These are phyloP conservation scores for Cryptosporidium ubiquitum DNA, from an alignment of 169 alveolate genomes.

Conservation along the genomic window DNA sequence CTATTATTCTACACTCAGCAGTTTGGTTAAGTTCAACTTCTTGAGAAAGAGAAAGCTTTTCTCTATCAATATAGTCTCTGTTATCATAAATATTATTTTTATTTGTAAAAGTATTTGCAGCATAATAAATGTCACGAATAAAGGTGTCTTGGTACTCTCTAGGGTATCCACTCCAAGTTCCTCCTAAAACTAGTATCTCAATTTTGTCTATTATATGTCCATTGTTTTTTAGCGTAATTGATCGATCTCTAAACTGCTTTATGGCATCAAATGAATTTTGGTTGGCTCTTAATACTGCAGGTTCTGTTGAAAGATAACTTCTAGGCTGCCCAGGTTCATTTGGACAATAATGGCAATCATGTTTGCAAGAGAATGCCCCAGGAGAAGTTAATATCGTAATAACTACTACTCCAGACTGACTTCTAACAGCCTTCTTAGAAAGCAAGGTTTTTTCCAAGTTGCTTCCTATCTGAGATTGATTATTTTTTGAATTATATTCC, in stretches of 20 bases:
- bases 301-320: conserved; percentile 94
- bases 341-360: conserved; percentile 93
- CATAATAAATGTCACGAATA: conserved; percentile 91
- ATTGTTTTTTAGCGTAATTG: conserved; percentile 89
- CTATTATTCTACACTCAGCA: conserved; percentile 81
- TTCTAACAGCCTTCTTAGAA: conserved; percentile 84
- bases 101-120: conserved; percentile 90
- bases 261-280: conserved; percentile 92
- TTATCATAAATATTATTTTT: conserved; percentile 61
- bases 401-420: conserved; percentile 92
- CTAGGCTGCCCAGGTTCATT: conserved; percentile 96
- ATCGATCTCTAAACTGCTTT: conserved; percentile 91
- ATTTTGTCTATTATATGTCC: conserved; percentile 93
- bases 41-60: conserved; percentile 77
- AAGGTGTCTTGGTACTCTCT: conserved; percentile 89
- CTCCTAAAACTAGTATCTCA: conserved; percentile 93
- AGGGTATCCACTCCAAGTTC: conserved; percentile 94
- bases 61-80: conserved; percentile 50
- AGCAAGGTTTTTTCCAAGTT: conserved; percentile 41
- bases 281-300: conserved; percentile 94
- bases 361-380: conserved; percentile 91
- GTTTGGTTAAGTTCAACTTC: conserved; percentile 81
- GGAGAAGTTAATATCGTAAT: conserved; percentile 94
- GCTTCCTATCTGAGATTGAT: neutral
- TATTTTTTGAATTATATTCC: conserved; percentile 5